Conservation (phyloP, 768 basidiomycete genomes). For the Hygrophorus pudorinus region DNA sequence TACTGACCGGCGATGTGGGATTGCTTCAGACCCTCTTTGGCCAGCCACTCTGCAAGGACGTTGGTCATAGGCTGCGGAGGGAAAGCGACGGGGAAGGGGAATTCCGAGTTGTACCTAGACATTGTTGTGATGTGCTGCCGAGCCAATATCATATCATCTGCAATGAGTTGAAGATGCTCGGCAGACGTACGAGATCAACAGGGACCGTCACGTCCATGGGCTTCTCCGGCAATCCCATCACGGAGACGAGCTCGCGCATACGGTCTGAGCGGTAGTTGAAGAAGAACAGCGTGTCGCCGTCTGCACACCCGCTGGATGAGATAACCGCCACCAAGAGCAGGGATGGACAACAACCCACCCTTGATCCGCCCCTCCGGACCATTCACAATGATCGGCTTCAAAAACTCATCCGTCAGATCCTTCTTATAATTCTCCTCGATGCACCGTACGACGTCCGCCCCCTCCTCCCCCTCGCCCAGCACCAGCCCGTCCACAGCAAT, state of each 20-base stretch:
- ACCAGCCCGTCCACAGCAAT: slow-evolving; percentile 81
- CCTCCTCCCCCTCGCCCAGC: slow-evolving; percentile 52
- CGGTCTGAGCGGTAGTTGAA: slow-evolving; percentile 98
- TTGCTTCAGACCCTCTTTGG: slow-evolving; percentile 70
- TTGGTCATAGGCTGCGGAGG: slow-evolving; percentile 93
- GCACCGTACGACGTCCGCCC: slow-evolving; percentile 48
- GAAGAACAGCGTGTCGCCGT: slow-evolving; percentile 84
- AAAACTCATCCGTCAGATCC: slow-evolving; percentile 88
- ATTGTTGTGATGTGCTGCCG: slow-evolving; percentile 85
- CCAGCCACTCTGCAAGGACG: slow-evolving; percentile 88
- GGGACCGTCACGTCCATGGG: slow-evolving; percentile 79
- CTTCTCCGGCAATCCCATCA: slow-evolving; percentile 75
- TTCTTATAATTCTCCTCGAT: slow-evolving; percentile 73
- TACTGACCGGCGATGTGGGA: slow-evolving; percentile 73
- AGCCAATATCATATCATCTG: not conserved
- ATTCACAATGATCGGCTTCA: slow-evolving; percentile 88
- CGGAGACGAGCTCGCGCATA: slow-evolving; percentile 81
- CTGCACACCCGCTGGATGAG: slow-evolving; percentile 24
- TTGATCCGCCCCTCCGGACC: slow-evolving; percentile 73
- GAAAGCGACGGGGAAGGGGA: slow-evolving; percentile 84
- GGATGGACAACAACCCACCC: slow-evolving; percentile 32
- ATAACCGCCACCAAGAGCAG: slow-evolving; percentile 1
- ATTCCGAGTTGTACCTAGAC: slow-evolving; percentile 88
- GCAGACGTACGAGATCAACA: slow-evolving; percentile 55
- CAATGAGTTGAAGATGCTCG: not conserved